Evolutionary conservation across 2,329 filamentous ascomycete species (phyloP), one percentile per base, ranked within the genome.

Genomic region (Rhexocercosporidium sp.): DNA sequence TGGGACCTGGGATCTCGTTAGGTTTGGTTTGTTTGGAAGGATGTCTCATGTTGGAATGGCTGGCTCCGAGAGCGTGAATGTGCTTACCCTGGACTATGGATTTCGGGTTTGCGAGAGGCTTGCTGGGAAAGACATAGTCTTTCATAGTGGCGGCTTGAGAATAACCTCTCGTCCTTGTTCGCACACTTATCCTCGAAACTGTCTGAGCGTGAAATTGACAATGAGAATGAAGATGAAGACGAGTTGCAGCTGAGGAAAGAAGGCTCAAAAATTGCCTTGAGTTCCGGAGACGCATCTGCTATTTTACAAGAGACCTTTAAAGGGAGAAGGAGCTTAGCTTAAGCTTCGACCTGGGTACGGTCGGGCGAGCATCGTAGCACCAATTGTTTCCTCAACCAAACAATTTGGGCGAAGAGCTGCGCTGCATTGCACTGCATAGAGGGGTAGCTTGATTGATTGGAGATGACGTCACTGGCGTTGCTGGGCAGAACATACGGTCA

Each of bases 41-140:
- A 18, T 44, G 14, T 44, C 7, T 5, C 11, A 6, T 44, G 41
- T 44, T 20, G 14, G 3, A 20, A 44, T 3, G 16, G 16, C n/a
- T n/a, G 22, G 9, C 4, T 20, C 7, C 3, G 29, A 37, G 31
- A 41, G 2, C 1, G 25, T 25, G 4, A 25, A 27, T 8, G 18
- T 14, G 25, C 31, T 25, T 27, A 80, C 46, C 78, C 75, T 63
- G 83, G 83, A 11, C 79, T 65, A 83, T 77, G 41, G 84, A 80
- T 46, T 81, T 76, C 4, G 81, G 72, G 64, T 83, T 79, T 12
- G 84, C 81, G 18, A 79, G 69, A 0, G 83, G 83, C 65, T 78
- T 76, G 66, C 77, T 80, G 16, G 80, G 78, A 71, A 84, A 70
- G 41, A 59, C 27, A 31, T 62, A 59, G 51, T 66, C 63, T 44